Evolutionary conservation across 768 basidiomycete genomes (phyloP), one percentile per base, ranked within the genome.

Genomic region (Nidularia pulvinata): DNA sequence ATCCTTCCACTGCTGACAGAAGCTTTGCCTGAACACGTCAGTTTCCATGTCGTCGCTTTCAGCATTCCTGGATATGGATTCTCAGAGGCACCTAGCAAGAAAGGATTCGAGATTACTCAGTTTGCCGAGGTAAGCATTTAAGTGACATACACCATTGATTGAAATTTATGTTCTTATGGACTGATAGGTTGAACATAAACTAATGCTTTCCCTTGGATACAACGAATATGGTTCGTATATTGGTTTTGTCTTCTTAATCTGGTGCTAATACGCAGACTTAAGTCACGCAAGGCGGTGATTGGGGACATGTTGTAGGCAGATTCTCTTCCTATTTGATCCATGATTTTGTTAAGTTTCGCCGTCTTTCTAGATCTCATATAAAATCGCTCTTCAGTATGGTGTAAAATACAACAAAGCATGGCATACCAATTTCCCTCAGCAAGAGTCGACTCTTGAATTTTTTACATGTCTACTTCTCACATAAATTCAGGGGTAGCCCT

Each of bases 61-160:
- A 80, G 84, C 58, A 58, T 87, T 13, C 86, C 85, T 7, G 83
- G 83, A 0, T 88, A 67, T 63, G 85, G 83, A 0, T 87, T 85
- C 64, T 86, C 85, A 0, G 76, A 83, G 43, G 81, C 77, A 0
- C 77, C 82, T 0, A 79, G 63, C 48, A 79, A 78, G 61, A 73
- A 72, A 53, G 83, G 84, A 0, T 87, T 86, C 55, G 60, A 57
- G 6, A 34, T 67, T 0, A 55, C 62, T n/a, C 82, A 86, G 46
- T 84, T 79, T 50, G 74, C 73, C 5, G 67, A 81, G 71, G 77
- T 78, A 16, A n/a, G n/a, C n/a, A 39, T 39, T 39, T n/a, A 39
- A 7, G 37, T n/a, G 67, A 33, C 58, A 13, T 74, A 70, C 25
- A 70, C 66, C 7, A 57, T 51, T 25, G 46, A 5, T 60, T 59